A percentile compares a stretch with the other conserved stretches of the same genome.
phyloP scores from a whole-genome alignment of 2,329 filamentous ascomycete genomes.

The Zymoseptoria passerinii region DNA sequence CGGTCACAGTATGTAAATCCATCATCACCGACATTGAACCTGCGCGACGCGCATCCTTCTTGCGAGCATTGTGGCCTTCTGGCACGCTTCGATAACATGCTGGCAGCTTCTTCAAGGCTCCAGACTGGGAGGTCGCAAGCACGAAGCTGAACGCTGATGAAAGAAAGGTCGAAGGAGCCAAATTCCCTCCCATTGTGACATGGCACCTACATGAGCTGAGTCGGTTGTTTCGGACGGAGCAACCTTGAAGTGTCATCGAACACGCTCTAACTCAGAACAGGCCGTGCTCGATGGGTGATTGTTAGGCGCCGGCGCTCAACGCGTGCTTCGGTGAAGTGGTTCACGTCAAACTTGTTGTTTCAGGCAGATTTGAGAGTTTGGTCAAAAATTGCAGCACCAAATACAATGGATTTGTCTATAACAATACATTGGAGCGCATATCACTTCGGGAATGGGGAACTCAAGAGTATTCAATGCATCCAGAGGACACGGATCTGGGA shows the following conservation, averaged over 20 bases:
- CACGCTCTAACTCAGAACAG: neutral
- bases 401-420: too few relatives aligned
- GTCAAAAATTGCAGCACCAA: neutral
- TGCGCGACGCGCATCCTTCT: slow-evolving; percentile 58
- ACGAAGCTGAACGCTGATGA: neutral
- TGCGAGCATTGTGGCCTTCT: slow-evolving; percentile 20
- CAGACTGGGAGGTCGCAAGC: neutral
- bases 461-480: too few relatives aligned
- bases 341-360: neutral
- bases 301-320: neutral
- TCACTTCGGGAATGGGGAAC: too few relatives aligned
- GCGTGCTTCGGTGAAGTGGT: neutral
- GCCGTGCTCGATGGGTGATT: neutral
- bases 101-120: neutral
- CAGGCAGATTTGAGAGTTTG: neutral
- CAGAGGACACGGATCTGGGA: neutral
- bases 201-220: neutral
- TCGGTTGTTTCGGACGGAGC: neutral
- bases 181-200: neutral
- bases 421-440: too few relatives aligned
- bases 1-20: slow-evolving; percentile 71
- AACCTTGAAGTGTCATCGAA: neutral
- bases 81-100: slow-evolving; percentile 19
- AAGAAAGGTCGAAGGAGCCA: neutral
- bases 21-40: slow-evolving; percentile 62